Evolutionary conservation across 129 eudicot genomes (phyloP).

Genomic region (Artemisia tridentata): DNA sequence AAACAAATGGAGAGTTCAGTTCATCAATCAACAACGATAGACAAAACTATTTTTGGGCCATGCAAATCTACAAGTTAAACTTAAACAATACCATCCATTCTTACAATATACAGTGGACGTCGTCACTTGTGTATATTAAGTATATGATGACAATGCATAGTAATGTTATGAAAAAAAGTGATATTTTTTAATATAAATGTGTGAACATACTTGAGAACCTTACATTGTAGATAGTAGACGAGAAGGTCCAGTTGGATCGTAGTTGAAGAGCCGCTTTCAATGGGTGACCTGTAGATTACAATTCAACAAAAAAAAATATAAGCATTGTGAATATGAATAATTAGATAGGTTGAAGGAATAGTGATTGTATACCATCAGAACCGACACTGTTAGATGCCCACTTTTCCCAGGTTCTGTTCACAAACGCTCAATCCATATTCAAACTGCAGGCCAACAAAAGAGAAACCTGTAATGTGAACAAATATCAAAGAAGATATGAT

Average conservation of each 20-base stretch:
- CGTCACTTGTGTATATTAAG: too few species aligned
- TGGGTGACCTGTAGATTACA: constrained; percentile 50
- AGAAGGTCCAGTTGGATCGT: constrained; percentile 93
- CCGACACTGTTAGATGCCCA: constrained; percentile 77
- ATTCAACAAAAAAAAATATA: constrained; percentile 3
- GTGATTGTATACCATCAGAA: constrained; percentile 50
- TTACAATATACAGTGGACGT: too few species aligned
- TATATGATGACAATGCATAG: too few species aligned
- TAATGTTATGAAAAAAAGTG: background rate
- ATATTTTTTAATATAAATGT: background rate
- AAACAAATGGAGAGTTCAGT: too few species aligned
- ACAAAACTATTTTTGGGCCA: too few species aligned
- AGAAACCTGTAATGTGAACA: too few species aligned
- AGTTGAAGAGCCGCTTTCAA: constrained; percentile 84
- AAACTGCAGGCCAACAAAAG: constrained; percentile 24
- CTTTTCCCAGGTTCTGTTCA: constrained; percentile 73
- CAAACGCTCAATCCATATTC: constrained; percentile 70
- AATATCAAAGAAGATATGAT: too few species aligned
- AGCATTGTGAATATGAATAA: background rate
- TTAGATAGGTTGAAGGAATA: background rate
- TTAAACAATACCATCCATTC: too few species aligned
- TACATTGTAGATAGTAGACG: constrained; percentile 89
- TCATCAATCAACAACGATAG: too few species aligned
- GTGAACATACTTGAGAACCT: constrained; percentile 16
- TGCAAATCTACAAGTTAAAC: too few species aligned